phyloP scores from a whole-genome alignment of 192 early-diverging fungal species.

The Podila epicladia region DNA sequence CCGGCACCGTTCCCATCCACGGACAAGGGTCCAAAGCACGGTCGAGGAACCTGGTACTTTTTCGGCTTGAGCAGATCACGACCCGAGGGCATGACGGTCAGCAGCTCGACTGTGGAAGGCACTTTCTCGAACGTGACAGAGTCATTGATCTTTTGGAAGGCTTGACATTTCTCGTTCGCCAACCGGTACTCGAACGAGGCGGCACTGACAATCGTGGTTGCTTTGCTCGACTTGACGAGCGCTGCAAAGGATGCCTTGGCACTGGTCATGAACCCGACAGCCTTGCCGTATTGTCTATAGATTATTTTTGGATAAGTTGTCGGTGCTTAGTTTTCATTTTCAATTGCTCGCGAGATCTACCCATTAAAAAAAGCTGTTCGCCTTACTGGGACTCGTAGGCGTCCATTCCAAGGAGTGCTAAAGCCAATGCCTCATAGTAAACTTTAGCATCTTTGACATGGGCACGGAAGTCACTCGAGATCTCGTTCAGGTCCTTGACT shows the following conservation, averaged over 20 bases:
- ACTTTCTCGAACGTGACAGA: constrained; percentile 67
- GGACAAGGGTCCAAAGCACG: constrained; percentile 52
- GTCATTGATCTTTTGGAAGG: constrained; percentile 61
- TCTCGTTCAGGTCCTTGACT: constrained; percentile 58
- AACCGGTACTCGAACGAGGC: constrained; percentile 59
- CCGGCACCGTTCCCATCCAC: constrained; percentile 7
- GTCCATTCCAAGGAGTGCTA: constrained; percentile 64
- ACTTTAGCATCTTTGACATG: constrained; percentile 60
- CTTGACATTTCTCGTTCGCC: constrained; percentile 52
- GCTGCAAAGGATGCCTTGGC: constrained; percentile 55
- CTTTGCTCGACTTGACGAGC: constrained; percentile 56
- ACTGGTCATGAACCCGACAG: constrained; percentile 62
- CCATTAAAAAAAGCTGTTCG: not conserved
- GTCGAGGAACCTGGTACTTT: constrained; percentile 51
- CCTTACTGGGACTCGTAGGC: constrained; percentile 66
- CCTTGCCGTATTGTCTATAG: constrained; percentile 61
- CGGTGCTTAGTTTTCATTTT: not conserved
- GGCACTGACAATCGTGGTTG: constrained; percentile 50
- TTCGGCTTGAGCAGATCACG: constrained; percentile 58
- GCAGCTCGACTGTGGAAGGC: constrained; percentile 55
- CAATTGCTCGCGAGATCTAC: too few species aligned
- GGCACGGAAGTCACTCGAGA: constrained; percentile 61
- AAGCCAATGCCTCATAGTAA: constrained; percentile 59
- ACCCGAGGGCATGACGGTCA: constrained; percentile 63
- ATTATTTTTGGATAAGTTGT: too few species aligned